Percentiles rank a stretch among this genome's conserved stretches.
phyloP scores from a whole-genome alignment of 148 eudicot species.

The Fagopyrum tataricum region DNA sequence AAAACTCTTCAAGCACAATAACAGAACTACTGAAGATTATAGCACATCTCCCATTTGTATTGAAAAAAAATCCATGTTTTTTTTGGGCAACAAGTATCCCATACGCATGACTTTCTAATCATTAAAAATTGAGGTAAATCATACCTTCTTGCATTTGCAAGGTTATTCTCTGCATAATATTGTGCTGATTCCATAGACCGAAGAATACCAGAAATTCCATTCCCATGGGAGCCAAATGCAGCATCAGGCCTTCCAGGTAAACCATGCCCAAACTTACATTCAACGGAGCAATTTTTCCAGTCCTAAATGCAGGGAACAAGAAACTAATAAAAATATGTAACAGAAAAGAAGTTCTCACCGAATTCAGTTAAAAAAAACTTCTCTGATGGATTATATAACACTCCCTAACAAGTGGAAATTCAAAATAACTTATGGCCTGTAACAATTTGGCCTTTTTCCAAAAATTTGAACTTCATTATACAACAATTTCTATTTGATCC shows the following conservation, averaged over 20 bases:
- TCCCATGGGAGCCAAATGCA: constrained; percentile 50
- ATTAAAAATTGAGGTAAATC: constrained; percentile 18
- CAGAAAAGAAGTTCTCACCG: background rate
- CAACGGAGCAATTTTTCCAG: constrained; percentile 70
- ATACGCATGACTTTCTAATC: background rate
- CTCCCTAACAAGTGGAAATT: background rate
- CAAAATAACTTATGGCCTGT: background rate
- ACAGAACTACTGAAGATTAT: background rate
- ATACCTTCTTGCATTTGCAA: constrained; percentile 87
- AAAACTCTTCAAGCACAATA: background rate
- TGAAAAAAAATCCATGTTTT: background rate
- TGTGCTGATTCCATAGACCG: constrained; percentile 95
- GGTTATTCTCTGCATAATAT: constrained; percentile 72
- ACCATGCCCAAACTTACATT: constrained; percentile 66
- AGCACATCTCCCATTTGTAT: background rate
- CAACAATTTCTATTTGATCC: too few relatives aligned
- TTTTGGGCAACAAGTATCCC: background rate
- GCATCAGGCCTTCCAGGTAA: constrained; percentile 58
- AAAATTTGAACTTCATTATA: background rate
- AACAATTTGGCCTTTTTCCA: background rate
- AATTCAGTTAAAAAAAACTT: background rate
- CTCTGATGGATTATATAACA: background rate
- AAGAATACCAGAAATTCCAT: constrained; percentile 47
- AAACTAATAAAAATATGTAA: background rate
- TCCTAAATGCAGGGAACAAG: constrained; percentile 35